phyloP scores from a whole-genome alignment of 306 rosid genomes.

The Prunus kanzakura region DNA sequence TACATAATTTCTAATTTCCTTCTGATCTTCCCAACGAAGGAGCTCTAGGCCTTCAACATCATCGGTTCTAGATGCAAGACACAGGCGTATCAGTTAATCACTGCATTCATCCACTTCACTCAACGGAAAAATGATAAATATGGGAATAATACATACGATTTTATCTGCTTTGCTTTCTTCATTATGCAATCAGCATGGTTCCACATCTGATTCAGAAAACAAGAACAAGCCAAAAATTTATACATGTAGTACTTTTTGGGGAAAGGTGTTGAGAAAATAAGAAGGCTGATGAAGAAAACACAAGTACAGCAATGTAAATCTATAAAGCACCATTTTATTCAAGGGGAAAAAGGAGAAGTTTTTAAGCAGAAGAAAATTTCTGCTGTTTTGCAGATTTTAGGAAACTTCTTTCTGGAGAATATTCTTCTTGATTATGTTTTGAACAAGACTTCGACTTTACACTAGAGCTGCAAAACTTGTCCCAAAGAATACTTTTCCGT shows the following conservation, averaged over 20 bases:
- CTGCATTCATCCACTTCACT: slow-evolving; percentile 17
- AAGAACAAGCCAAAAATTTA: not conserved
- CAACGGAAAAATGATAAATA: slow-evolving; percentile 9
- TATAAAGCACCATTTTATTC: not conserved
- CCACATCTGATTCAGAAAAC: slow-evolving; percentile 79
- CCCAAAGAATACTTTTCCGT: not conserved
- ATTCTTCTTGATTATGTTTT: not conserved
- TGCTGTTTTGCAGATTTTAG: not conserved
- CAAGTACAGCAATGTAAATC: not conserved
- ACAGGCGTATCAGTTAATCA: slow-evolving; percentile 7
- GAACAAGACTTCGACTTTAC: not conserved
- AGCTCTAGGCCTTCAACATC: slow-evolving; percentile 85
- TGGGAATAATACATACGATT: slow-evolving; percentile 53
- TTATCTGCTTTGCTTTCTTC: slow-evolving; percentile 85
- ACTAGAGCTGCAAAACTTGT: not conserved
- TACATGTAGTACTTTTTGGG: not conserved
- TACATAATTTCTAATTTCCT: slow-evolving; percentile 70
- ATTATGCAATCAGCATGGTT: slow-evolving; percentile 73
- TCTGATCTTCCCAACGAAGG: slow-evolving; percentile 95
- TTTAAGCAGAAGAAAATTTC: too few relatives aligned
- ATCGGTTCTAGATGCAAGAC: slow-evolving; percentile 49
- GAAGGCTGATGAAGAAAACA: not conserved
- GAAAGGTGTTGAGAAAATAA: not conserved
- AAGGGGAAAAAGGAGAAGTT: not conserved
- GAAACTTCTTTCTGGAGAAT: not conserved